Conservation (phyloP, 257 asterid genomes). For the Fraxinus excelsior region DNA sequence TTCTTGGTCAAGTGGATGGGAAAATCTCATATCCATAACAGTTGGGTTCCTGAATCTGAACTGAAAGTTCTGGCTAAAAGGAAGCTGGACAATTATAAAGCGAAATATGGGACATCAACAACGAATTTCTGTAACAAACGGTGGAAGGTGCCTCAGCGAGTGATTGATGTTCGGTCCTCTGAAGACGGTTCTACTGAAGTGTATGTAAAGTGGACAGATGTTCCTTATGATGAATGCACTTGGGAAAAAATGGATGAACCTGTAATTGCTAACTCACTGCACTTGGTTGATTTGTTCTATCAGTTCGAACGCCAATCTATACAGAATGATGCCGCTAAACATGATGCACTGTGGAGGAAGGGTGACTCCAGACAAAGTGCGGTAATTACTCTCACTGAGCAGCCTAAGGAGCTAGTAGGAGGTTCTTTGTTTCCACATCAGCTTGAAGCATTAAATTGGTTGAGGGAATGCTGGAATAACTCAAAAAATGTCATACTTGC, state of each 20-base stretch:
- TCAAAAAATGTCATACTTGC: constrained; percentile 95
- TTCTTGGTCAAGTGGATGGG: constrained; percentile 95
- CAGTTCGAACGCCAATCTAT: constrained; percentile 70
- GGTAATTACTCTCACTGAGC: constrained; percentile 71
- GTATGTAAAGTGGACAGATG: constrained; percentile 66
- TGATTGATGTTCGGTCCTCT: constrained; percentile 35
- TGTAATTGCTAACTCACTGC: constrained; percentile 54
- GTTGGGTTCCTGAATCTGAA: constrained; percentile 84
- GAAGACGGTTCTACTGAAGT: constrained; percentile 66
- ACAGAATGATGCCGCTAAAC: constrained; percentile 52
- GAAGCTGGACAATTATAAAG: too few relatives aligned
- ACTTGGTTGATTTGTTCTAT: constrained; percentile 66
- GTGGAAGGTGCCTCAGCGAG: too few relatives aligned
- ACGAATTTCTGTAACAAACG: background rate
- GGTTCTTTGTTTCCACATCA: constrained; percentile 77
- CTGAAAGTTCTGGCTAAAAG: constrained; percentile 24
- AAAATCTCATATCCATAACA: constrained; percentile 81
- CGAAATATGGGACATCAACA: constrained; percentile 57
- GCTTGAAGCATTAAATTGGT: constrained; percentile 96
- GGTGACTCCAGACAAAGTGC: constrained; percentile 48
- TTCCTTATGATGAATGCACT: constrained; percentile 91
- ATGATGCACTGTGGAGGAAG: constrained; percentile 36
- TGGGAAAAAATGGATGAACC: constrained; percentile 89
- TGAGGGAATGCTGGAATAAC: constrained; percentile 87
- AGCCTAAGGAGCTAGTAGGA: constrained; percentile 61